Evolutionary conservation across 2,329 filamentous ascomycete genomes (phyloP), one percentile per base, ranked within the genome.

Genomic region (Xylariaceae sp.): DNA sequence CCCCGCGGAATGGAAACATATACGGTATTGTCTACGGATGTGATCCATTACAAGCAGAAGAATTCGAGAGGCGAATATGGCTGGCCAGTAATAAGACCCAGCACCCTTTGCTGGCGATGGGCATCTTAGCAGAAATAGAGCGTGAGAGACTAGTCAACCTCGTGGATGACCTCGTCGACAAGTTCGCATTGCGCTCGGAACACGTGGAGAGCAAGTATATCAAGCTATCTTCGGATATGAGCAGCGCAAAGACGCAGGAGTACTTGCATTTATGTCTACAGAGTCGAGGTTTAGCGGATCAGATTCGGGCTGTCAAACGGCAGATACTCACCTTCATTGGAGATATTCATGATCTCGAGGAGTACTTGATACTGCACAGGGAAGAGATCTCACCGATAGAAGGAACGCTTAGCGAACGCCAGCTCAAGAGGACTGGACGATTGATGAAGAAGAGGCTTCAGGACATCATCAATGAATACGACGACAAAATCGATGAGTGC

Each of bases 401-500:
- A 33, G 43, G 33, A 17, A 24, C 3, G 22, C 38, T 3, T 26
- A 12, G 13, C 34, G 31, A 34, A 6, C 37, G 36, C 4, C 38
- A 18, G 12, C 42, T 51, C 19, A 44, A 41, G 36, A 41, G 41
- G 19, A 19, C 34, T 1, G 48, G 50, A 12, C 8, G 4, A 2
- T 43, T 43, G 36, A 54, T 53, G 37, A 50, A 49, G 39, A 47
- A 53, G 33, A 42, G 47, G 7, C 35, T 59, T 0, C 40, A 50
- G 13, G 56, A 60, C 12, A 46, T 57, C 13, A 34, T 54, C 8
- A 38, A 49, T 4, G 56, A 61, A 22, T 57, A 57, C n/a, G 52
- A 60, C 3, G 51, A 52, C 17, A 57, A 55, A 33, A 54, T 60
- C 9, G 46, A 50, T 13, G 52, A 56, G 19, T 60, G 54, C 8